phyloP scores from a whole-genome alignment of 805 yeast genomes.

The Lipomyces anomalus region DNA sequence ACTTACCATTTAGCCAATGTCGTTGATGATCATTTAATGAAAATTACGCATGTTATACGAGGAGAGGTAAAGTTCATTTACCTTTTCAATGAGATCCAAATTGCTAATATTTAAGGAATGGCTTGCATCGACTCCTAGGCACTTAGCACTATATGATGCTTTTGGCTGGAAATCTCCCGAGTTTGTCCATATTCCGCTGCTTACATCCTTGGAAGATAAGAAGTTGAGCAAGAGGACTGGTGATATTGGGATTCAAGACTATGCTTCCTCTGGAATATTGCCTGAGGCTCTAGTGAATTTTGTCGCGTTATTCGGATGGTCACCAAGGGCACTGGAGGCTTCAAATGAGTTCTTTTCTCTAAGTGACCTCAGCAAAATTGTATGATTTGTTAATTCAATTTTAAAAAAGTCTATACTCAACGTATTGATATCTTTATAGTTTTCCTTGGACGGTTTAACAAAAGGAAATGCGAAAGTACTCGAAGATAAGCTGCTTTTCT shows the following conservation, averaged over 20 bases:
- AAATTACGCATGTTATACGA: conserved; percentile 86
- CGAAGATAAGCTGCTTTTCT: conserved; percentile 62
- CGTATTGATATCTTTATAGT: conserved; percentile 49
- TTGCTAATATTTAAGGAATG: conserved; percentile 50
- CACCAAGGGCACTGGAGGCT: conserved; percentile 42
- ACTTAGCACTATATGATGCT: conserved; percentile 76
- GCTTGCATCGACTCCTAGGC: conserved; percentile 94
- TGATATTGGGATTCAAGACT: conserved; percentile 60
- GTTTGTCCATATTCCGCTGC: conserved; percentile 82
- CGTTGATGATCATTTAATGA: conserved; percentile 89
- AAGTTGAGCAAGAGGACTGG: conserved; percentile 84
- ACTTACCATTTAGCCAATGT: conserved; percentile 97
- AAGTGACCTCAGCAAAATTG: conserved; percentile 10
- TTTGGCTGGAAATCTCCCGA: conserved; percentile 80
- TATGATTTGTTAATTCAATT: not conserved
- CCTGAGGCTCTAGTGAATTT: conserved; percentile 88
- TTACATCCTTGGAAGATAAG: conserved; percentile 47
- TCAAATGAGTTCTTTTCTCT: conserved; percentile 18
- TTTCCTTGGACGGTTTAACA: conserved; percentile 68
- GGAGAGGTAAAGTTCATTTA: conserved; percentile 55
- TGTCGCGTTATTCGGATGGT: conserved; percentile 91
- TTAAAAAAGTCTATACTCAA: conserved; percentile 37
- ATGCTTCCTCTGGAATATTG: conserved; percentile 49
- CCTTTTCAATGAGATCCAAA: not conserved
- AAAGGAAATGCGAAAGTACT: conserved; percentile 93